phyloP scores from a whole-genome alignment of 2,329 filamentous ascomycete species.

The Colletotrichum lentis region DNA sequence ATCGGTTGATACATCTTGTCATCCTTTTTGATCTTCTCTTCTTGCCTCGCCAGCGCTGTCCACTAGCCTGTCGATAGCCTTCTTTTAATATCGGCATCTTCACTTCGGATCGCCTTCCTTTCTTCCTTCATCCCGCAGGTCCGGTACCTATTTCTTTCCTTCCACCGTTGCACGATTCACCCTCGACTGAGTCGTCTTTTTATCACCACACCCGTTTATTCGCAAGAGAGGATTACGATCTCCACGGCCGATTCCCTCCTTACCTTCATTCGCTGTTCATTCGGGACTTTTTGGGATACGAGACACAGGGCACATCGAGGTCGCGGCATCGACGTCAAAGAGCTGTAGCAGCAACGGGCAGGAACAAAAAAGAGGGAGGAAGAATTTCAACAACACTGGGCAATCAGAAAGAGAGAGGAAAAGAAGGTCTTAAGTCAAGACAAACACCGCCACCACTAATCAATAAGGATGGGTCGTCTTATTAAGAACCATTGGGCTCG shows the following conservation, averaged over 20 bases:
- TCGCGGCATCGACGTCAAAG: conserved; percentile 15
- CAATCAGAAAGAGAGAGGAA: conserved; percentile 34
- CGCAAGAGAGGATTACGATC: conserved; percentile 35
- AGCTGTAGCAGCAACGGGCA: conserved; percentile 15
- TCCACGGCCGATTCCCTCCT: conserved; percentile 39
- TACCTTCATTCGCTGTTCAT: conserved; percentile 36
- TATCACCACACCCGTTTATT: conserved; percentile 34
- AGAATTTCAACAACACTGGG: conserved; percentile 13
- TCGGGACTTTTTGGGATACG: conserved; percentile 25
- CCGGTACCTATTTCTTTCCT: conserved; percentile 57
- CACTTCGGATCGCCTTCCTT: conserved; percentile 43
- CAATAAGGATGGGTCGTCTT: conserved; percentile 82
- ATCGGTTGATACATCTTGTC: conserved; percentile 39
- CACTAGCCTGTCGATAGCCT: conserved; percentile 62
- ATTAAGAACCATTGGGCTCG: conserved; percentile 99
- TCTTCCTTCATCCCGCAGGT: conserved; percentile 54
- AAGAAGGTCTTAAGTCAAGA: conserved; percentile 30
- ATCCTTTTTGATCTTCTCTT: conserved; percentile 45
- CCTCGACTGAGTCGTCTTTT: conserved; percentile 40
- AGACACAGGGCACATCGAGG: conserved; percentile 26
- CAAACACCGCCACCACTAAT: conserved; percentile 16
- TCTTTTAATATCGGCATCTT: conserved; percentile 59
- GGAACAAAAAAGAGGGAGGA: conserved; percentile 10
- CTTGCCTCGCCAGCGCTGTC: conserved; percentile 55
- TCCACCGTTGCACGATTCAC: conserved; percentile 40